Percentiles rank a stretch among this genome's conserved stretches.
Conservation (phyloP, 2,329 filamentous ascomycete species). For the Elsinoe fawcettii region DNA sequence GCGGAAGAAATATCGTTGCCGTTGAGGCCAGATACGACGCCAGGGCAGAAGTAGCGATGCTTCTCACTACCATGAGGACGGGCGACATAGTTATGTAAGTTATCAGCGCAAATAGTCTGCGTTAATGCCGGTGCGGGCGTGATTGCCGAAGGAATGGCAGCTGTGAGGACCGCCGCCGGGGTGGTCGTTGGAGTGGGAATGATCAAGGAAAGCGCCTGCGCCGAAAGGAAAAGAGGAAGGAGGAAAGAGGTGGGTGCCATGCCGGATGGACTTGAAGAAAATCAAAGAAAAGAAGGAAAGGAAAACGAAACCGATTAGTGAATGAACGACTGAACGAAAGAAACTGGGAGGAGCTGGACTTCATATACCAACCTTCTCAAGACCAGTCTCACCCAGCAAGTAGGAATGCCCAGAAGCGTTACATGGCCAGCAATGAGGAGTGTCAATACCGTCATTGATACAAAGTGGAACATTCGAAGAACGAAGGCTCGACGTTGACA, state of each 20-base stretch:
- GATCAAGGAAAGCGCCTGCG: conserved; percentile 6
- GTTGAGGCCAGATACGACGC: conserved; percentile 3
- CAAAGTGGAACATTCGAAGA: neutral
- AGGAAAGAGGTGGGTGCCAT: conserved; percentile 11
- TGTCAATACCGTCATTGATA: neutral
- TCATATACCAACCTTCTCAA: neutral
- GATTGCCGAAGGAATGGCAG: conserved; percentile 1
- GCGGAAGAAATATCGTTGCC: conserved; percentile 5
- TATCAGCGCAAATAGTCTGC: conserved; percentile 4
- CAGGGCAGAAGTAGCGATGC: conserved; percentile 6
- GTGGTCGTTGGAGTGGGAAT: neutral
- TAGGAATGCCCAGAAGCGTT: neutral
- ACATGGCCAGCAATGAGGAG: neutral
- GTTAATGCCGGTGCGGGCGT: conserved; percentile 2
- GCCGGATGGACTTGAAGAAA: conserved; percentile 9
- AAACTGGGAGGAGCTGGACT: neutral
- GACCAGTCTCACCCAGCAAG: neutral
- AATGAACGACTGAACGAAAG: neutral
- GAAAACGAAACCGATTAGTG: conserved; percentile 13
- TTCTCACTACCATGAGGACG: neutral
- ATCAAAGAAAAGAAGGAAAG: conserved; percentile 9
- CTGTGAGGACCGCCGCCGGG: neutral
- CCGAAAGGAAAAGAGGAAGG: conserved; percentile 5
- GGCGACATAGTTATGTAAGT: conserved; percentile 7
- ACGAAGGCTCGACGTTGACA: neutral